Conservation (phyloP, 1,284 basidiomycete genomes). For the Puccinia novopanici region DNA sequence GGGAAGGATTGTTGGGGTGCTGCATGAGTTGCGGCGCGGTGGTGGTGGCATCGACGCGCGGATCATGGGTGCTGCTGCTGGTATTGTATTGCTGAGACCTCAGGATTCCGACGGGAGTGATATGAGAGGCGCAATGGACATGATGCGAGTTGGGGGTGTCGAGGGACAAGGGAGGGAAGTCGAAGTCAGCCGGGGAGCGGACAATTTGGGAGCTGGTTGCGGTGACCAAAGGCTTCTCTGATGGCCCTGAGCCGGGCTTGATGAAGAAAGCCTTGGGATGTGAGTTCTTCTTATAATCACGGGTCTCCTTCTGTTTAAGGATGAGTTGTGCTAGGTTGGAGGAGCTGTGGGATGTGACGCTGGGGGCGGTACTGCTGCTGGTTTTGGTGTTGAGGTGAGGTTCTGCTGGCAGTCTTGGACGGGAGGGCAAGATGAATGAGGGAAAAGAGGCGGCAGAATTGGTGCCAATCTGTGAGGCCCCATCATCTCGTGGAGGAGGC, state of each 20-base stretch:
- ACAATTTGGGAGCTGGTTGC: constrained; percentile 38
- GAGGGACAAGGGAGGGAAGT: constrained; percentile 22
- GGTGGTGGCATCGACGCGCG: not conserved
- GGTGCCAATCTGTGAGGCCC: not conserved
- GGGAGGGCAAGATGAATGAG: not conserved
- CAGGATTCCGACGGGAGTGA: constrained; percentile 8
- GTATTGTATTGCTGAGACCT: not conserved
- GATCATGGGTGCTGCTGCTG: not conserved
- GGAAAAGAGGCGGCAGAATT: not conserved
- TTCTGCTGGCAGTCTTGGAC: not conserved
- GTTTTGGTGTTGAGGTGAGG: no score
- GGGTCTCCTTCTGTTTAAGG: constrained; percentile 27
- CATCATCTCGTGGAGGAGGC: not conserved
- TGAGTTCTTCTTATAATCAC: constrained; percentile 13
- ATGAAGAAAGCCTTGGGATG: constrained; percentile 40
- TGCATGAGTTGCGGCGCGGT: not conserved
- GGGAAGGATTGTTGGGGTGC: not conserved
- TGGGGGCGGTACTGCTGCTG: not conserved
- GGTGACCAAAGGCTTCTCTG: constrained; percentile 22
- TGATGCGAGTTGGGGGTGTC: not conserved
- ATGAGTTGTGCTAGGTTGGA: constrained; percentile 28
- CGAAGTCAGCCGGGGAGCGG: constrained; percentile 28
- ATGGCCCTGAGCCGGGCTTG: constrained; percentile 2
- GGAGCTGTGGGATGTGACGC: not conserved
- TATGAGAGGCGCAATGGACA: not conserved